Conservation (phyloP, 208 protist genomes). For the Trypanosomatidae sp. region DNA sequence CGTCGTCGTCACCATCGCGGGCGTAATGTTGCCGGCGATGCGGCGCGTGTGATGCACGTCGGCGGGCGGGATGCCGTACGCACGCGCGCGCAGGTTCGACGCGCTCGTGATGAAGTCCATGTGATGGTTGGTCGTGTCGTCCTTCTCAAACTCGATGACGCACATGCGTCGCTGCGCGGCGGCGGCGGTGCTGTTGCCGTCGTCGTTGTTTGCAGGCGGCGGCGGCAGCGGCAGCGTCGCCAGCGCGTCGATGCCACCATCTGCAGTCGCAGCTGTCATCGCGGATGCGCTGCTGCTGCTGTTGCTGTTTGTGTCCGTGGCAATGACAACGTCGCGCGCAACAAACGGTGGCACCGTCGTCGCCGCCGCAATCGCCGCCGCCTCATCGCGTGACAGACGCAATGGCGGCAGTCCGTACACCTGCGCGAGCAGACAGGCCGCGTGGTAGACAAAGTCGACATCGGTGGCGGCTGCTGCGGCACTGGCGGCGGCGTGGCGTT, state of each 20-base stretch:
- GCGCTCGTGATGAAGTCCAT: constrained; percentile 88
- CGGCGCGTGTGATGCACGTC: constrained; percentile 71
- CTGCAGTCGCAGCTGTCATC: background rate
- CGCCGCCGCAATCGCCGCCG: constrained; percentile 19
- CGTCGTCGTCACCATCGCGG: constrained; percentile 99
- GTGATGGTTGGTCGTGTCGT: constrained; percentile 89
- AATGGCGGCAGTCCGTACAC: constrained; percentile 44
- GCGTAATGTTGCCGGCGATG: constrained; percentile 99
- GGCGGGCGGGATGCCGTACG: constrained; percentile 86
- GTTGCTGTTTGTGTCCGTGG: constrained; percentile 51
- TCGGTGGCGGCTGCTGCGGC: too few species aligned
- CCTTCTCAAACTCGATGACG: constrained; percentile 90
- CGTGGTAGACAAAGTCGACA: constrained; percentile 75
- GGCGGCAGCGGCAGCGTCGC: too few species aligned
- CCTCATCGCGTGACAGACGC: constrained; percentile 19
- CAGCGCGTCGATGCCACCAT: too few species aligned
- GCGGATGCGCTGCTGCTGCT: constrained; percentile 6
- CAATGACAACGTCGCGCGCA: constrained; percentile 46
- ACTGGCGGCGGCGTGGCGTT: too few species aligned
- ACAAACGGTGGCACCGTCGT: constrained; percentile 43
- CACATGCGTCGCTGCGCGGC: constrained; percentile 35
- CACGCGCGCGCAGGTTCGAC: constrained; percentile 88
- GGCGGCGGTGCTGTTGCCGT: too few species aligned
- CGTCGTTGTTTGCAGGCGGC: too few species aligned
- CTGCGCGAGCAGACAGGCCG: constrained; percentile 45